Evolutionary conservation across 228 moss, liverwort and hornwort species (phyloP), one percentile per base, ranked within the genome.

Genomic region (Sphagnum magellanicum): DNA sequence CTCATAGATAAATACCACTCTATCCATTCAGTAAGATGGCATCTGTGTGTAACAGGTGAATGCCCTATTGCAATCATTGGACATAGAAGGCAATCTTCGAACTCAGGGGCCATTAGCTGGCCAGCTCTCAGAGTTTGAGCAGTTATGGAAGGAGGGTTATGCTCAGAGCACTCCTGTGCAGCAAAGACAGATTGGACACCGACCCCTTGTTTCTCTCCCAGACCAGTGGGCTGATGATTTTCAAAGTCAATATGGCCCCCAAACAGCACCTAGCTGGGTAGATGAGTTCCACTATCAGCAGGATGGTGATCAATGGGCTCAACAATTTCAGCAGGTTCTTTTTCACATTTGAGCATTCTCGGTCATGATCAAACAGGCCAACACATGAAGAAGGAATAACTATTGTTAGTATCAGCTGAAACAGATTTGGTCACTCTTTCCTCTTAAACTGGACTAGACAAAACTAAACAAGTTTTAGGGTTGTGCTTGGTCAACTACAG

Each of bases 91-190:
- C 64, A 84, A 79, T 66, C 74, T 86, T 5, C 89, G 79, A 71
- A 75, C 78, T 73, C 80, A 81, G 59, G 83, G 85, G 50, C 87
- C 75, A 10, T 78, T 90, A 53, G 89, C 89, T 68, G 92, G 90
- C 63, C 92, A 83, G 74, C 81, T 85, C 81, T 82, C 87, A 63
- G 90, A 94, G 72, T 85, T 98, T 68, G 90, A 98, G 78, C 88
- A 91, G 74, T 80, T 90, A 66, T 98, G 98, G 94, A 98, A 98
- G 68, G 98, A 98, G 73, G 88, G 84, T 73, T 85, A 78, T 79
- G 85, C 84, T 59, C 85, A 89, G 72, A 79, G 75, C 69, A 70
- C 70, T 67, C 50, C 68, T 53, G 48, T 71, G 51, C 64, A 61
- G 17, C 60, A 70, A 51, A 78, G 71, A 69, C 75, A 75, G 10